Percentiles rank a stretch among this genome's conserved stretches.
Conservation (phyloP, 495 filamentous ascomycete genomes). For the Ramalina peruviana region DNA sequence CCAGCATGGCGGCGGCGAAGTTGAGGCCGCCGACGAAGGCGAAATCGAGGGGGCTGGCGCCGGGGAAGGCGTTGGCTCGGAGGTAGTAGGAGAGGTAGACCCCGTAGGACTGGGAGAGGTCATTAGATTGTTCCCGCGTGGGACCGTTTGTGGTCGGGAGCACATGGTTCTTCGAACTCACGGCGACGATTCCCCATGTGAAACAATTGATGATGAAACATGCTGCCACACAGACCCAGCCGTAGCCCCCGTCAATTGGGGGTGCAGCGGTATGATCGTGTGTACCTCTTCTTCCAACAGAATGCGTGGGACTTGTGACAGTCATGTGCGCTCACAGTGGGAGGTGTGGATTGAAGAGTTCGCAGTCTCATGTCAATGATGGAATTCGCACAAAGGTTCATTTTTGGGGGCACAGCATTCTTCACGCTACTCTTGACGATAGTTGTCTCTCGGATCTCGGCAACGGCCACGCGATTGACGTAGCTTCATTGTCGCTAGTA, state of each 20-base stretch:
- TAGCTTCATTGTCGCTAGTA: no score
- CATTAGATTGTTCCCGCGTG: background rate
- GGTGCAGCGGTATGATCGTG: no score
- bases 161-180: constrained; percentile 8
- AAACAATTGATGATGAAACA: constrained; percentile 41
- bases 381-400: no score
- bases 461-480: background rate
- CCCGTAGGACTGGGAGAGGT: constrained; percentile 23
- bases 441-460: background rate
- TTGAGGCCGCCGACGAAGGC: constrained; percentile 40
- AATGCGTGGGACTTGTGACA: no score
- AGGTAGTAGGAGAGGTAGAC: constrained; percentile 42
- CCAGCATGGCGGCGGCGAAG: constrained; percentile 32
- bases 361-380: no score
- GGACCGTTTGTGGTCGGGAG: background rate
- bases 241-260: constrained; percentile 34
- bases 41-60: constrained; percentile 30
- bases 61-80: constrained; percentile 26
- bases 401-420: no score
- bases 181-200: constrained; percentile 41
- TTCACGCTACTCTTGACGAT: background rate
- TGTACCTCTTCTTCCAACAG: no score
- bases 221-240: constrained; percentile 38
- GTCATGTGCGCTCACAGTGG: no score
- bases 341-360: no score